Percentiles rank a stretch among this genome's conserved stretches.
Evolutionary conservation across 2,329 filamentous ascomycete species (phyloP).

Genomic region (Dryadomyces quercivorus): DNA sequence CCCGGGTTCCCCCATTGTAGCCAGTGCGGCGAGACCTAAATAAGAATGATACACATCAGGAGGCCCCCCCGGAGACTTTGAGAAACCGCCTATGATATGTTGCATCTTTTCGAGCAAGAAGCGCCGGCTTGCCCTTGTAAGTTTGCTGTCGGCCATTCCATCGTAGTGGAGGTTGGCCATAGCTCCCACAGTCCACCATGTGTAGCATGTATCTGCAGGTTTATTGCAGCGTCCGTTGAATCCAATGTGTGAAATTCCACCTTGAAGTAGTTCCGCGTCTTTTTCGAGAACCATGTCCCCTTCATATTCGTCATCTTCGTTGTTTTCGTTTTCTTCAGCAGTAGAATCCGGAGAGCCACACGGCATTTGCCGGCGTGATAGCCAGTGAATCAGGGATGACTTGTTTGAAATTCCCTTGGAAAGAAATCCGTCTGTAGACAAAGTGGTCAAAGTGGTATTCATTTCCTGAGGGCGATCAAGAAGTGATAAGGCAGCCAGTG

Average conservation of each 20-base stretch:
- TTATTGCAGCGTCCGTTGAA: constrained; percentile 92
- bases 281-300: constrained; percentile 15
- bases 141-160: constrained; percentile 41
- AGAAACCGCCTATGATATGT: constrained; percentile 72
- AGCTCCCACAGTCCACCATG: constrained; percentile 76
- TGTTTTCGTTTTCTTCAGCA: constrained; percentile 29
- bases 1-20: constrained; percentile 56
- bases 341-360: constrained; percentile 34
- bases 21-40: constrained; percentile 70
- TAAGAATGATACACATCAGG: constrained; percentile 84
- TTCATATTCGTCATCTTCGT: constrained; percentile 23
- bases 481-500: constrained; percentile 63
- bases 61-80: constrained; percentile 54
- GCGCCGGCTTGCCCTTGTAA: constrained; percentile 47
- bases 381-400: constrained; percentile 33
- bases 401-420: constrained; percentile 27
- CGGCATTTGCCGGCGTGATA: constrained; percentile 45
- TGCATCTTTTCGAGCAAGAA: constrained; percentile 82
- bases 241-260: constrained; percentile 36
- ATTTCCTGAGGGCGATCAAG: constrained; percentile 47
- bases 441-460: constrained; percentile 13
- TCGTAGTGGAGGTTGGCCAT: constrained; percentile 38
- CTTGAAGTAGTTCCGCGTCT: not conserved
- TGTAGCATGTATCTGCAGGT: constrained; percentile 87
- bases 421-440: constrained; percentile 15